These are phyloP conservation scores for Syzygium jambos DNA, from an alignment of 345 rosid genomes.

Conservation along the genomic window DNA sequence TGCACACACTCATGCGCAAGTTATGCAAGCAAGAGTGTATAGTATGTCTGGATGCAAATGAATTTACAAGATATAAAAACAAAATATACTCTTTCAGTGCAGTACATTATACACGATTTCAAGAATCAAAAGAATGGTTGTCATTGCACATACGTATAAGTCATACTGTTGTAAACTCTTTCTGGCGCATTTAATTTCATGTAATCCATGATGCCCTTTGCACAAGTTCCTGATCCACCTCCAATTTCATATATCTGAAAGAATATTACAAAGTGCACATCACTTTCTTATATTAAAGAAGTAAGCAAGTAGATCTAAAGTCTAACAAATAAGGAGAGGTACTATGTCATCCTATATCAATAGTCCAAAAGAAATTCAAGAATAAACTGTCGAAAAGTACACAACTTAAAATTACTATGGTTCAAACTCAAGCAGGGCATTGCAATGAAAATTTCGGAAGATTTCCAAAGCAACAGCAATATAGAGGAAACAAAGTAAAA, in stretches of 20 bases:
- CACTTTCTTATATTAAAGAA: background rate
- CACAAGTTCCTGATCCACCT: conserved; percentile 98
- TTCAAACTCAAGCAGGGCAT: background rate
- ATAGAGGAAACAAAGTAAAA: background rate
- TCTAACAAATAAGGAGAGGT: background rate
- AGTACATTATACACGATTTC: background rate
- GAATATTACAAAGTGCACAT: background rate
- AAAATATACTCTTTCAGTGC: background rate
- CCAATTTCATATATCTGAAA: conserved; percentile 92
- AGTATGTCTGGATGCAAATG: background rate
- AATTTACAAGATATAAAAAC: background rate
- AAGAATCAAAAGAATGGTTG: conserved; percentile 1
- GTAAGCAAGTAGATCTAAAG: background rate
- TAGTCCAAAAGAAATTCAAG: background rate
- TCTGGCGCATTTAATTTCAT: conserved; percentile 91
- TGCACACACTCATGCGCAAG: background rate
- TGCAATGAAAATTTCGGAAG: background rate
- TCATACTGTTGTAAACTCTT: conserved; percentile 86
- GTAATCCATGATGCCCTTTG: conserved; percentile 92
- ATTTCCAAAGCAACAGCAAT: background rate
- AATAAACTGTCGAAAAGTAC: background rate
- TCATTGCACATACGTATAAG: conserved; percentile 55
- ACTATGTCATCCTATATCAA: background rate
- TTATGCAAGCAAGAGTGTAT: background rate
- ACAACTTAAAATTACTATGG: background rate